Evolutionary conservation across 805 yeast species (phyloP).

Genomic region (Candida oleophila): DNA sequence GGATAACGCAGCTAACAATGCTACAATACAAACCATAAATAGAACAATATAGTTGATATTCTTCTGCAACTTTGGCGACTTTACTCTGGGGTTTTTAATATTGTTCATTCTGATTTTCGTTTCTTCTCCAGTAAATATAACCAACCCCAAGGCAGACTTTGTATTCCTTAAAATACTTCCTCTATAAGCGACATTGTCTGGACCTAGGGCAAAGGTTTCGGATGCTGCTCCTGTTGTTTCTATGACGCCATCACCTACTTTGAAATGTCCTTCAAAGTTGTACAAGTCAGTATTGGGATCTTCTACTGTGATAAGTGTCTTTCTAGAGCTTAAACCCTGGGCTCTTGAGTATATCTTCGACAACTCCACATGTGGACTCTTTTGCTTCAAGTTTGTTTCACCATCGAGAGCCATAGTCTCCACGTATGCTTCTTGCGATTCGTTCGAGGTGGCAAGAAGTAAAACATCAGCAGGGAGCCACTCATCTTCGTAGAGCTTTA

Average conservation of each 20-base stretch:
- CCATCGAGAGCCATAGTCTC: slow-evolving; percentile 99
- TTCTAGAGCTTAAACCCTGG: slow-evolving; percentile 46
- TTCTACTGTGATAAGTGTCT: slow-evolving; percentile 65
- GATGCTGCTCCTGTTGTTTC: neutral
- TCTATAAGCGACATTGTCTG: slow-evolving; percentile 83
- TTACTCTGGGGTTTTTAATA: slow-evolving; percentile 80
- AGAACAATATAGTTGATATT: slow-evolving; percentile 80
- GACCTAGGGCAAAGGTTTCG: slow-evolving; percentile 57
- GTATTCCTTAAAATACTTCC: slow-evolving; percentile 92
- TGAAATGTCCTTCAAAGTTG: slow-evolving; percentile 81
- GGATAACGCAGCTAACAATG: slow-evolving; percentile 72
- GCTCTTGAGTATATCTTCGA: slow-evolving; percentile 51
- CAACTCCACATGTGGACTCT: slow-evolving; percentile 64
- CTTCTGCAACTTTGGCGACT: slow-evolving; percentile 88
- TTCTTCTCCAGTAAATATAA: slow-evolving; percentile 92
- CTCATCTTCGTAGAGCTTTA: slow-evolving; percentile 73
- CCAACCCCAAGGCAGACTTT: slow-evolving; percentile 68
- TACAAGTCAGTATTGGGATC: slow-evolving; percentile 92
- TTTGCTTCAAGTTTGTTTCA: slow-evolving; percentile 86
- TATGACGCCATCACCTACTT: slow-evolving; percentile 34
- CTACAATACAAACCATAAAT: slow-evolving; percentile 84
- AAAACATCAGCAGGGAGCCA: slow-evolving; percentile 94
- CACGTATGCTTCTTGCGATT: slow-evolving; percentile 64
- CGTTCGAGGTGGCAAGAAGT: slow-evolving; percentile 65
- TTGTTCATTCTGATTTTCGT: slow-evolving; percentile 96